Percentiles rank a stretch among this genome's conserved stretches.
These are phyloP conservation scores for Podila epigama DNA, from an alignment of 192 early-diverging fungal species.

Conservation along the genomic window DNA sequence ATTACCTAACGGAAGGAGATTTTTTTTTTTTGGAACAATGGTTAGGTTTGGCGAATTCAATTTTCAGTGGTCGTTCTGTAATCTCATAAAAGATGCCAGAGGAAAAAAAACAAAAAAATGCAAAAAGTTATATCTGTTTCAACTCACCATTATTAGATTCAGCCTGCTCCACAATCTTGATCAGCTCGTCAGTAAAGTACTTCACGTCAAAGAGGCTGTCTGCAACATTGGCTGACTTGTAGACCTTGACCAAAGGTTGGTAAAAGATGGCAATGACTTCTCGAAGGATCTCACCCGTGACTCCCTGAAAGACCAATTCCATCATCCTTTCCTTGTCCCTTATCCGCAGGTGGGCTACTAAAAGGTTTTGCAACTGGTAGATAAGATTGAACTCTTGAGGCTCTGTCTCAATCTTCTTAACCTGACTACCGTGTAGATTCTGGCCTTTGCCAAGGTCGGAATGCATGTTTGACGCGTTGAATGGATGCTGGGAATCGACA, in stretches of 20 bases:
- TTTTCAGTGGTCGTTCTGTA: no score
- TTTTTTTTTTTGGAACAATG: no score
- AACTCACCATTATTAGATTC: constrained; percentile 31
- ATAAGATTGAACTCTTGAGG: constrained; percentile 23
- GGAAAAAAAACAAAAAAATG: constrained; percentile 1
- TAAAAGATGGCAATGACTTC: constrained; percentile 67
- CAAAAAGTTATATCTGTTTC: background rate
- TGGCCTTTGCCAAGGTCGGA: background rate
- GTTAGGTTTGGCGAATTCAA: no score
- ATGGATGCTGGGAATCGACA: background rate
- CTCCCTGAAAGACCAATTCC: constrained; percentile 57
- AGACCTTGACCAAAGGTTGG: constrained; percentile 62
- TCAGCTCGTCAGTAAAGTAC: constrained; percentile 60
- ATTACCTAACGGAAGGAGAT: no score
- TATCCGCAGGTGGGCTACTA: constrained; percentile 55
- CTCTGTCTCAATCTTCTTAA: background rate
- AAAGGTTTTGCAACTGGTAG: constrained; percentile 48
- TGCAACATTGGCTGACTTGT: constrained; percentile 64
- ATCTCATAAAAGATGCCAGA: background rate
- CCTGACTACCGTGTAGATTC: background rate
- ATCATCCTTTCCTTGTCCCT: constrained; percentile 60
- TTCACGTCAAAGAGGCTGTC: constrained; percentile 57
- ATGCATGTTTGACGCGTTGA: background rate
- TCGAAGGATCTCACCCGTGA: constrained; percentile 60
- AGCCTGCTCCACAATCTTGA: constrained; percentile 57